phyloP scores from a whole-genome alignment of 176 grass and related monocot species.

The Stipa capillata region DNA sequence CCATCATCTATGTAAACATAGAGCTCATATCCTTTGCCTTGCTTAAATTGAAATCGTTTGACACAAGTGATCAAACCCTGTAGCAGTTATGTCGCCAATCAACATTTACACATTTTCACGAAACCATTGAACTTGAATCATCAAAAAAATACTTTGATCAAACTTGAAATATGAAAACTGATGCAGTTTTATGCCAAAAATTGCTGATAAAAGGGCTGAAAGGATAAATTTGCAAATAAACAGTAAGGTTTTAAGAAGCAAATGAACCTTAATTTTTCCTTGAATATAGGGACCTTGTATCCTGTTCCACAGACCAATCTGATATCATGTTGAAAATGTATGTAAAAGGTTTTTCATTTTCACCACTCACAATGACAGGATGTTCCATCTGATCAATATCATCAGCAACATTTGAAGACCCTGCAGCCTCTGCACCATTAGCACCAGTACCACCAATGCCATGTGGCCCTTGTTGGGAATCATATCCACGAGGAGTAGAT shows the following conservation, averaged over 20 bases:
- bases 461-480: constrained; percentile 7
- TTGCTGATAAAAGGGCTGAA: background rate
- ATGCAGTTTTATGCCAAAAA: background rate
- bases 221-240: background rate
- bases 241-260: background rate
- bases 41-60: constrained; percentile 48
- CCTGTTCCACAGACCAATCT: constrained; percentile 47
- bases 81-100: constrained; percentile 6
- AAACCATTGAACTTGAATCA: background rate
- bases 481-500: background rate
- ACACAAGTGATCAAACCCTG: constrained; percentile 79
- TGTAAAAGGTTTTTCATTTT: constrained; percentile 76
- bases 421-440: constrained; percentile 21
- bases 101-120: background rate
- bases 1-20: constrained; percentile 77
- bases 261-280: constrained; percentile 78
- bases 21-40: constrained; percentile 53
- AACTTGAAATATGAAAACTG: background rate
- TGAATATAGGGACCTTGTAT: constrained; percentile 42
- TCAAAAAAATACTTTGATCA: constrained; percentile 6
- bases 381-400: constrained; percentile 21
- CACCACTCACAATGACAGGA: constrained; percentile 45
- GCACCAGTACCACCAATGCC: constrained; percentile 2
- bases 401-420: constrained; percentile 25
- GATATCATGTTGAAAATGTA: constrained; percentile 59